A percentile compares a stretch with the other conserved stretches of the same genome.
Conservation (phyloP, 2,329 filamentous ascomycete species). For the Colletotrichum sp. region DNA sequence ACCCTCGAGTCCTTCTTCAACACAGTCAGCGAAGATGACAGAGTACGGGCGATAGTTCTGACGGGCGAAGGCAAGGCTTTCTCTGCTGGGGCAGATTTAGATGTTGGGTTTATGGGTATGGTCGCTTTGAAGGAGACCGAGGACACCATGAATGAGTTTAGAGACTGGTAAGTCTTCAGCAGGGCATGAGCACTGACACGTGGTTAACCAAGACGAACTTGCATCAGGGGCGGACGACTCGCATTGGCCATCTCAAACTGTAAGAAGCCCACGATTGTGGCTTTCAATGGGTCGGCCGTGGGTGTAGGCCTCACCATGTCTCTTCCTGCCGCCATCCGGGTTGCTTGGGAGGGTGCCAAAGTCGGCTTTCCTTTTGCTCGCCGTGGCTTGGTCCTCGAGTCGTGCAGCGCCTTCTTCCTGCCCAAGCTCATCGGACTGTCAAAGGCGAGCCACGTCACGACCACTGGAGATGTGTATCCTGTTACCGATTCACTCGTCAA, state of each 20-base stretch:
- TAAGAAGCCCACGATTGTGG: conserved; percentile 62
- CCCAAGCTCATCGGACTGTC: rapidly evolving
- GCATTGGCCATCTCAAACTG: conserved; percentile 34
- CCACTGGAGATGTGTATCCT: neutral
- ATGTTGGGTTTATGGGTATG: neutral
- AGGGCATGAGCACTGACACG: too few species aligned
- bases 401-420: conserved; percentile 70
- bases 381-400: conserved; percentile 76
- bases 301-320: conserved; percentile 68
- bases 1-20: neutral
- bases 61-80: neutral
- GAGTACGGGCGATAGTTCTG: neutral
- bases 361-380: conserved; percentile 78
- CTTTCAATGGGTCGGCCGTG: conserved; percentile 64
- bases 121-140: neutral
- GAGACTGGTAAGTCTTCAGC: neutral
- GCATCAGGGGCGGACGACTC: neutral
- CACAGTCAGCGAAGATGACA: neutral
- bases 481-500: neutral
- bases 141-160: neutral
- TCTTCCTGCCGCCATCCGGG: conserved; percentile 56
- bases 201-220: neutral
- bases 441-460: neutral
- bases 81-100: neutral
- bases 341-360: conserved; percentile 64